Base-by-base conservation (phyloP, 495 filamentous ascomycete species). In the Haplographium delicatum region DNA sequence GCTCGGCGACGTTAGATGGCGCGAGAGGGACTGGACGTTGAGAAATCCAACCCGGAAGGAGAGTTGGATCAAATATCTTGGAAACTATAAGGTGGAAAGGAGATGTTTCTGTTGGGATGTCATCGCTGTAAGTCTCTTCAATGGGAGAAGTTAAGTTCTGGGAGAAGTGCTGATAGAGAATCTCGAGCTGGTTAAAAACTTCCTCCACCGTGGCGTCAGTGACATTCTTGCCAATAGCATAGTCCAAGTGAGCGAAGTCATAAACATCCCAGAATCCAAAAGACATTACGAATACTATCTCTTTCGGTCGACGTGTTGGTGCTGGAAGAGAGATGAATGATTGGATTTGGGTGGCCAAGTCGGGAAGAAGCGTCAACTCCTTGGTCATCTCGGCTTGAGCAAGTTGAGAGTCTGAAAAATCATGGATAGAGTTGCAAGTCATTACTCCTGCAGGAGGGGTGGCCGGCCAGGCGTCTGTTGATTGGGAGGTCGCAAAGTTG, bases 251-350 rank as follows among this genome's bases (percentile, higher is more conserved):
- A 1, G 72, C 66, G 5, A 74, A 62, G n/a, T 67, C 52, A 63
- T 70, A 74, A 33, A 75, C 58, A 27, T 77, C 73, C 70, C 70
- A 74, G 37, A 69, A 67, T 2, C 73, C 73, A 11, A 75, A 54
- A 10, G 65, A 68, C 5, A 77, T 62, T 1, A 75, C 58, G 62
- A 68, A 75, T 8, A 77, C 47, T 0, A 68, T 75, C 42, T 75
- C 69, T 9, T 37, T 52, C 5, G 65, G 42, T 1, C 4, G 18
- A 1, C 9, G 25, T 2, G 11, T 42, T 10, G 64, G 57, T 15
- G 31, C 47, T 13, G 65, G 52, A 1, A 53, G 50, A 8, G 63
- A 31, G 31, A 75, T 60, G 45, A 72, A 77, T 4, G 51, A 40
- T 11, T 67, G 44, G 9, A 75, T 49, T 50, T 77, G 73, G 4